These are phyloP conservation scores for Rasamsonia emersonii DNA, from an alignment of 2,329 filamentous ascomycete species.

Conservation along the genomic window DNA sequence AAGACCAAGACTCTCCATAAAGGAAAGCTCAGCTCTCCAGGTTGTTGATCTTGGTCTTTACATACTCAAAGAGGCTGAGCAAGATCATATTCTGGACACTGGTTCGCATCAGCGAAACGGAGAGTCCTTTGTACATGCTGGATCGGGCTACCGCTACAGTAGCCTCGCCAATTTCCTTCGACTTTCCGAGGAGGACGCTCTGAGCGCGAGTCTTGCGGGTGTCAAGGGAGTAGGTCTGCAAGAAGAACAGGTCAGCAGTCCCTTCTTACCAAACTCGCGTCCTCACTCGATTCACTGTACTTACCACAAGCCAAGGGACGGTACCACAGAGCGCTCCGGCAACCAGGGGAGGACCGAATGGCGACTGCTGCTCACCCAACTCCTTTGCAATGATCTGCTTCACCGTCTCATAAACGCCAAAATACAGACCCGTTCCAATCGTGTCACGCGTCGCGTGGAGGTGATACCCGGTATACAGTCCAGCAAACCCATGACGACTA, in stretches of 20 bases:
- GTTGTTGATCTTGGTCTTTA: slow-evolving; percentile 35
- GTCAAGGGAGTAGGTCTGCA: slow-evolving; percentile 42
- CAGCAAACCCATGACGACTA: slow-evolving; percentile 33
- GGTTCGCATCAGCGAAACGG: slow-evolving; percentile 38
- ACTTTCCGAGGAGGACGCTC: slow-evolving; percentile 36
- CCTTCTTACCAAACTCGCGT: slow-evolving; percentile 4
- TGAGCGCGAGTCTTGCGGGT: slow-evolving; percentile 42
- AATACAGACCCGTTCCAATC: slow-evolving; percentile 39
- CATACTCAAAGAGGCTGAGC: slow-evolving; percentile 38
- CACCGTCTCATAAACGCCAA: slow-evolving; percentile 39
- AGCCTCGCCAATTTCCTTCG: slow-evolving; percentile 33
- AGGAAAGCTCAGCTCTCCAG: slow-evolving; percentile 19
- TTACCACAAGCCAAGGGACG: slow-evolving; percentile 40
- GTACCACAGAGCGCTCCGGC: slow-evolving; percentile 40
- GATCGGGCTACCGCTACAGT: slow-evolving; percentile 31
- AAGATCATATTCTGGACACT: slow-evolving; percentile 42
- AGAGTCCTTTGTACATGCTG: slow-evolving; percentile 41
- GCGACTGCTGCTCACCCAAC: slow-evolving; percentile 31
- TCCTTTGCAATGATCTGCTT: slow-evolving; percentile 39
- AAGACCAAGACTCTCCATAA: slow-evolving; percentile 1
- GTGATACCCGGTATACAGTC: slow-evolving; percentile 39
- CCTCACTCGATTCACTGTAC: slow-evolving; percentile 9
- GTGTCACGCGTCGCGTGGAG: slow-evolving; percentile 38
- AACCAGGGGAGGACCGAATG: slow-evolving; percentile 35
- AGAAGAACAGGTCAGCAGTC: slow-evolving; percentile 4